Conservation (phyloP, 352 stramenopile genomes). For the Aphanomyces astaci region DNA sequence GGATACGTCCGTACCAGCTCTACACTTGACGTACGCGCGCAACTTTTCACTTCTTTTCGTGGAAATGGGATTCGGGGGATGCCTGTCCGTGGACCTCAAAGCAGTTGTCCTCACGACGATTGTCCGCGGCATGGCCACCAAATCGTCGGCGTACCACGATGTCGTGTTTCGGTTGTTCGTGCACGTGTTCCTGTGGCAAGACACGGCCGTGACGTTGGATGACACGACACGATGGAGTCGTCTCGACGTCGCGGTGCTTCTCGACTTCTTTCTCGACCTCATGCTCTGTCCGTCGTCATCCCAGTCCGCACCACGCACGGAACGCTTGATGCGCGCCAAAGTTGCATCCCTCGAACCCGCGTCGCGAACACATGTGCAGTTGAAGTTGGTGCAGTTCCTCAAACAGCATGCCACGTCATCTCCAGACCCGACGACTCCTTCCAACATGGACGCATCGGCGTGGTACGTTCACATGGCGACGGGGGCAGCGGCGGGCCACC, state of each 20-base stretch:
- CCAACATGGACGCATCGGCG: conserved; percentile 30
- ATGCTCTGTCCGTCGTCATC: conserved; percentile 39
- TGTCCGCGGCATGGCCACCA: conserved; percentile 28
- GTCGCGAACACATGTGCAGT: conserved; percentile 47
- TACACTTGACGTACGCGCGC: conserved; percentile 44
- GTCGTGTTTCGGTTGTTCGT: conserved; percentile 57
- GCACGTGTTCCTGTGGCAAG: conserved; percentile 34
- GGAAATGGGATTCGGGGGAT: conserved; percentile 52
- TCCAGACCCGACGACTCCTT: no score
- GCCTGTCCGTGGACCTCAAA: conserved; percentile 38
- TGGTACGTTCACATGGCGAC: conserved; percentile 50
- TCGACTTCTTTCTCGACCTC: conserved; percentile 70
- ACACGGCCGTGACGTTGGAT: conserved; percentile 19
- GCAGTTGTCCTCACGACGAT: conserved; percentile 33
- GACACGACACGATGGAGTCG: no score
- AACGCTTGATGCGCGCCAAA: conserved; percentile 45
- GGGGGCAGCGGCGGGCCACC: conserved; percentile 50
- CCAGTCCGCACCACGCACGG: conserved; percentile 38
- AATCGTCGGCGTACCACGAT: conserved; percentile 43
- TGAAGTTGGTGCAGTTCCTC: conserved; percentile 50
- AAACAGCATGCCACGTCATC: conserved; percentile 28
- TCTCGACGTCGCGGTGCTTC: conserved; percentile 35
- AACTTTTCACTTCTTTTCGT: conserved; percentile 74
- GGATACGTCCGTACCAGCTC: conserved; percentile 9
- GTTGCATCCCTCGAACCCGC: conserved; percentile 37